Evolutionary conservation across 805 yeast genomes (phyloP).

Genomic region (Zygoascus biomembranicola): DNA sequence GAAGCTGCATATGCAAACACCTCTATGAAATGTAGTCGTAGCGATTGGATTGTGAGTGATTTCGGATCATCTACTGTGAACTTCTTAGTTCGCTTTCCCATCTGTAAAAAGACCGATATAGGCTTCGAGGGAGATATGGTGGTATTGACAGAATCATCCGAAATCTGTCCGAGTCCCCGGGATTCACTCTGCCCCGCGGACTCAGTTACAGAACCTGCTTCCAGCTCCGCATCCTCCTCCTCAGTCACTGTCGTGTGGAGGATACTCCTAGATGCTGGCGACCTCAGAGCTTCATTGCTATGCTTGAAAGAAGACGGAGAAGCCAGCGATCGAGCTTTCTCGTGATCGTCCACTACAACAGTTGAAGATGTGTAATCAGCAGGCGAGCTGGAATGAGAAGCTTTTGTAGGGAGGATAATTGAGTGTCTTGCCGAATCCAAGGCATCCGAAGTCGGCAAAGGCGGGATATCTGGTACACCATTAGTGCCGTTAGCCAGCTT

Average conservation of each 20-base stretch:
- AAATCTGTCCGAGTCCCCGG: background rate
- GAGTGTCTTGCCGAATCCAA: constrained; percentile 19
- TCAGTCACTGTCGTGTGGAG: background rate
- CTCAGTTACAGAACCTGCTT: background rate
- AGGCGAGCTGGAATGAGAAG: constrained; percentile 13
- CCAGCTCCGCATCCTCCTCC: background rate
- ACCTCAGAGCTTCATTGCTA: background rate
- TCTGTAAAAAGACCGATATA: constrained; percentile 25
- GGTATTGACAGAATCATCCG: background rate
- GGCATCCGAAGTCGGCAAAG: constrained; percentile 13
- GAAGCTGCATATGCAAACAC: constrained; percentile 72
- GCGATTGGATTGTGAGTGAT: constrained; percentile 31
- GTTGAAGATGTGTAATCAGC: constrained; percentile 18
- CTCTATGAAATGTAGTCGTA: constrained; percentile 69
- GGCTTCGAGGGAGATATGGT: background rate
- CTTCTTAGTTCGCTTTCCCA: constrained; percentile 29
- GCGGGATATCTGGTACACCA: constrained; percentile 17
- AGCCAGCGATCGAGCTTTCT: background rate
- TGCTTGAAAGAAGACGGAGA: background rate
- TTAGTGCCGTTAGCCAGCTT: constrained; percentile 45
- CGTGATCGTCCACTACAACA: constrained; percentile 8
- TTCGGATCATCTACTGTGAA: constrained; percentile 7
- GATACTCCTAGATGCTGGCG: background rate
- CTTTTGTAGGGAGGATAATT: constrained; percentile 18
- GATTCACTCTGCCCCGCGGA: background rate